Evolutionary conservation across 306 rosid genomes (phyloP), one percentile per base, ranked within the genome.

Genomic region (Cucurbita pepo): DNA sequence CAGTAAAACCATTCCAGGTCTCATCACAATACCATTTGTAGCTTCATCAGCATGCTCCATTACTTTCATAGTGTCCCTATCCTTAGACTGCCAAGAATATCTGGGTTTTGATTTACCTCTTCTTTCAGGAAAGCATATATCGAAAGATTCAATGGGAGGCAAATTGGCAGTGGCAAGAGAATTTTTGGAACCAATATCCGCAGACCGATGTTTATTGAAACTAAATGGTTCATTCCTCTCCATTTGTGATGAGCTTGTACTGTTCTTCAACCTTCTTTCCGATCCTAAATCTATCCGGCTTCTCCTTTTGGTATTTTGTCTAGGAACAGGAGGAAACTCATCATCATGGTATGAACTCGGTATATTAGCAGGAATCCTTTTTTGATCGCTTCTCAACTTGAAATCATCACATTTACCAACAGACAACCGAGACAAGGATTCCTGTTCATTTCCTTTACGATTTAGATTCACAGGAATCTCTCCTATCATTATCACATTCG

Each of bases 1-100:
- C 67, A 88, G 62, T 13, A 90, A 86, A 75, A 85, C 83, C 96
- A 86, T 88, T 51, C 95, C 90, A 2, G 87, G 88, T 76, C 83
- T 75, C 86, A 91, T 71, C 56, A 80, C 34, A 30, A 7, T 72
- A 50, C 55, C 53, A 22, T 62, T 25, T 51, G 15, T 45, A 13
- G 7, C 63, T 65, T 36, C 75, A 19, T 21, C 71, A 16, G 19
- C 10, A 18, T n/a, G 18, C 43, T 52, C 72, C 37, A 10, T 60
- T 44, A 56, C 77, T 56, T 75, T 56, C 81, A 10, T 7, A 44
- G 13, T 66, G 75, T 52, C 76, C 5, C 45, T 2, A 53, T 22
- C 70, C 58, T 80, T 66, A 10, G 71, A 72, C 38, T 4, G 50
- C 74, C 8, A 36, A 16, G 41, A 10, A 70, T 38, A 48, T 45